Evolutionary conservation across 2,329 filamentous ascomycete genomes (phyloP), one percentile per base, ranked within the genome.

Genomic region (Calonectria pseudoturangicola): DNA sequence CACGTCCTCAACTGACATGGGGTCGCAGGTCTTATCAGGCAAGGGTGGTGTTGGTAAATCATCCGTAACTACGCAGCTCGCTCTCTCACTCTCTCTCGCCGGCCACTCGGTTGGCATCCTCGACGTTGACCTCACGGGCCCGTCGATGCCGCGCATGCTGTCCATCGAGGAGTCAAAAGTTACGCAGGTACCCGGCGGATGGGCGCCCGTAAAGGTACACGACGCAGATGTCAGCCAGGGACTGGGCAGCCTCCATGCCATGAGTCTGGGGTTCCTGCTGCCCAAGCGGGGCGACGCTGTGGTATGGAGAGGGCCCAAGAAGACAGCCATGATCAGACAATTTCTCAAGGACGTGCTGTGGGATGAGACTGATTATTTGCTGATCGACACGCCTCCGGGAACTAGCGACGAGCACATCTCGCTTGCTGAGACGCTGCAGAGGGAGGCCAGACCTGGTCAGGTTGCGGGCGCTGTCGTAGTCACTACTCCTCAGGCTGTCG

Each of bases 31-130:
- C 74, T 93, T 99, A 60, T 98, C 97, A 15, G 97, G 97, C 79
- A 99, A 99, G 89, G 97, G 97, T 81, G 97, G 97, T 79, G 97
- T 99, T 25, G 97, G 97, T 71, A 99, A 99, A 88, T 98, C 96
- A 51, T 98, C 95, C 66, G 93, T 98, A n/a, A 98, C 97, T 0
- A 97, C 96, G 1, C 97, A 99, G 84, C 92, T 99, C 18, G 97
- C 97, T 10, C 91, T 99, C 45, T 95, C 96, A 0, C 92, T 99
- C 39, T 93, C 95, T 2, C 90, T 97, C 1, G 91, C 94, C 75
- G 96, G 96, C 71, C 91, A 96, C 83, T 95, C 94, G 0, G 96
- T 98, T 51, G 97, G 97, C 66, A 95, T 99, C 33, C 93, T 99
- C 77, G 97, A 99, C 83, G 93, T 98, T 82, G 97, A 99, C 83